Base-by-base conservation (phyloP, 257 asterid genomes). In the Solanum chmielewskii region DNA sequence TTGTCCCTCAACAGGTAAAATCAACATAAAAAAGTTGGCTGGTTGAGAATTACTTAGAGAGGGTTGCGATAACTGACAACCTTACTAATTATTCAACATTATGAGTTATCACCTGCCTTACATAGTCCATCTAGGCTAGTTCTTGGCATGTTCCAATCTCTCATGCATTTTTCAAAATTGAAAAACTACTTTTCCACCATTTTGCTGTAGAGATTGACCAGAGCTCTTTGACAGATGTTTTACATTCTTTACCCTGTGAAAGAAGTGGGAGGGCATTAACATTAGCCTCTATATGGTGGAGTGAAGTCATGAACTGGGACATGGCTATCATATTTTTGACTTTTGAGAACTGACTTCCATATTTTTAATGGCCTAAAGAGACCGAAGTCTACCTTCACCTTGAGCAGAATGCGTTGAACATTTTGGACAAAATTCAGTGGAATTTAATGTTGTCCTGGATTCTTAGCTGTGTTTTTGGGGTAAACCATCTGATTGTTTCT, bases 1-100 rank as follows among this genome's bases (percentile, higher is more conserved):
- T 97, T 87, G 91, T 90, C 83, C 90, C 91, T 84, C 96, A 95
- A 70, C 92, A 90, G 95, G 99, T 97, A 91, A 73, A 85, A 60
- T 90, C 75, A 33, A 73, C 39, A 62, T 83, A 47, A 66, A 35
- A 35, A 66, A 39, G 47, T 41, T 81, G 69, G 7, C 44, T 80
- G 69, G 62, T 18, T 41, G 83, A 81, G 42, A 49, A 29, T 11
- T 81, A 81, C 23, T 49, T 78, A 25, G 44, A 47, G 85, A 14
- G 69, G 44, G 45, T 47, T 29, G 68, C 12, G 9, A 29, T n/a
- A 47, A 31, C 45, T 81, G 68, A 47, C 69, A 47, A 49, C 45
- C 29, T 29, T 16, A 12, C 85, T 18, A 29, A 81, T 27, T 81
- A 81, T 81, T 81, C 85, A 81, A 18, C 42, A 49, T 3, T 7